A percentile compares a stretch with the other conserved stretches of the same genome.
phyloP scores from a whole-genome alignment of 495 filamentous ascomycete species.

The Aspergillus leporis region DNA sequence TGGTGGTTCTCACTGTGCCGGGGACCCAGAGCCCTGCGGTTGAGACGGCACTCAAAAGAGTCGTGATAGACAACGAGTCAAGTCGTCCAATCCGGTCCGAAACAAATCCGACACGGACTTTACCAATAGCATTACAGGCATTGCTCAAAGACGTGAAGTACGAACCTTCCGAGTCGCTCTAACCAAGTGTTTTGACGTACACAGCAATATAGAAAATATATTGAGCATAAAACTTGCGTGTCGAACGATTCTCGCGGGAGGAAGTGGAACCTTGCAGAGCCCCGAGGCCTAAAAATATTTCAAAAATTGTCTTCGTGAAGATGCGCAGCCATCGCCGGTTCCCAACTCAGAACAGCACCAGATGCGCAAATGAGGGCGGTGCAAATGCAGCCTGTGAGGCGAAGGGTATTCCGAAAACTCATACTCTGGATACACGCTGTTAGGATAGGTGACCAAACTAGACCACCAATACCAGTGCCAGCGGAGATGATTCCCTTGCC shows the following conservation, averaged over 20 bases:
- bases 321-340: too few relatives aligned
- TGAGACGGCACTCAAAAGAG: slow-evolving; percentile 36
- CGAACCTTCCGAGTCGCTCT: slow-evolving; percentile 32
- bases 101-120: slow-evolving; percentile 25
- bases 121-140: slow-evolving; percentile 29
- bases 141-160: slow-evolving; percentile 38
- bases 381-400: slow-evolving; percentile 35
- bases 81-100: slow-evolving; percentile 53
- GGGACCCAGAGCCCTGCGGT: slow-evolving; percentile 43
- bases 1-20: slow-evolving; percentile 24
- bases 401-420: slow-evolving; percentile 41
- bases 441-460: slow-evolving; percentile 38
- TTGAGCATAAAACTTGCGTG: too few relatives aligned
- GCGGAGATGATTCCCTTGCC: slow-evolving; percentile 41
- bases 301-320: too few relatives aligned
- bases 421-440: slow-evolving; percentile 27
- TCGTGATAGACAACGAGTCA: slow-evolving; percentile 39
- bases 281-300: too few relatives aligned
- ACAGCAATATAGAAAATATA: slow-evolving; percentile 42
- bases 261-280: too few relatives aligned
- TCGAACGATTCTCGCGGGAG: too few relatives aligned
- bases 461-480: slow-evolving; percentile 38
- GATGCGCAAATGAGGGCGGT: slow-evolving; percentile 29
- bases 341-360: slow-evolving; percentile 33
- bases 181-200: slow-evolving; percentile 40